Percentiles rank a stretch among this genome's conserved stretches.
Conservation (phyloP, 116 monocot species). For the Zostera marina region DNA sequence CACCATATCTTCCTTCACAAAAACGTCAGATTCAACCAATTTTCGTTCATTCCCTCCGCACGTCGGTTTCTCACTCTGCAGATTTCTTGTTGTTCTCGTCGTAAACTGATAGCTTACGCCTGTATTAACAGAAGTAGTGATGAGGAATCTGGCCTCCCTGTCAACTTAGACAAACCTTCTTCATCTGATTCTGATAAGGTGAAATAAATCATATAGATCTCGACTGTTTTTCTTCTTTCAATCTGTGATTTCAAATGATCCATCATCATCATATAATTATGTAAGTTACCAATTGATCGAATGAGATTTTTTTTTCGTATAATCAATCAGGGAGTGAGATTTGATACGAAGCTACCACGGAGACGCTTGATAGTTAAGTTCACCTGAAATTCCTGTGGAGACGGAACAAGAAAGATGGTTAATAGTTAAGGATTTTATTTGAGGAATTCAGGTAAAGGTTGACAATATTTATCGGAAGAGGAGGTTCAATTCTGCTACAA, state of each 20-base stretch:
- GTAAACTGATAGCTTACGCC: conserved; percentile 1
- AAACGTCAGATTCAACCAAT: not conserved
- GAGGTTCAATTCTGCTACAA: too few relatives aligned
- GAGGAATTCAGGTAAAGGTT: too few relatives aligned
- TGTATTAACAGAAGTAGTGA: not conserved
- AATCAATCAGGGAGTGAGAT: conserved; percentile 1
- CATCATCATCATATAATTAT: not conserved
- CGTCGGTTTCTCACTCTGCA: not conserved
- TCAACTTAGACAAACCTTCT: not conserved
- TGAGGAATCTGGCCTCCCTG: not conserved
- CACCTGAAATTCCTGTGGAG: conserved; percentile 79
- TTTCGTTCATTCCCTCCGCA: not conserved
- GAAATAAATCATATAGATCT: too few relatives aligned
- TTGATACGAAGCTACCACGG: conserved; percentile 63
- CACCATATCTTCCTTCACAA: too few relatives aligned
- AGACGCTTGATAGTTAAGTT: conserved; percentile 76
- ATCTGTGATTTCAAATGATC: not conserved
- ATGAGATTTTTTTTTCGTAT: not conserved
- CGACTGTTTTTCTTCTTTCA: too few relatives aligned
- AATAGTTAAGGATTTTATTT: too few relatives aligned
- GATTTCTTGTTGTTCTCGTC: not conserved
- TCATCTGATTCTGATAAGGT: not conserved
- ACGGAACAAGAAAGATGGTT: conserved; percentile 54
- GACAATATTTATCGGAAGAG: too few relatives aligned
- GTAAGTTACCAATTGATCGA: not conserved